Conservation (phyloP, 2,329 filamentous ascomycete species). For the Verticillium klebahnii region DNA sequence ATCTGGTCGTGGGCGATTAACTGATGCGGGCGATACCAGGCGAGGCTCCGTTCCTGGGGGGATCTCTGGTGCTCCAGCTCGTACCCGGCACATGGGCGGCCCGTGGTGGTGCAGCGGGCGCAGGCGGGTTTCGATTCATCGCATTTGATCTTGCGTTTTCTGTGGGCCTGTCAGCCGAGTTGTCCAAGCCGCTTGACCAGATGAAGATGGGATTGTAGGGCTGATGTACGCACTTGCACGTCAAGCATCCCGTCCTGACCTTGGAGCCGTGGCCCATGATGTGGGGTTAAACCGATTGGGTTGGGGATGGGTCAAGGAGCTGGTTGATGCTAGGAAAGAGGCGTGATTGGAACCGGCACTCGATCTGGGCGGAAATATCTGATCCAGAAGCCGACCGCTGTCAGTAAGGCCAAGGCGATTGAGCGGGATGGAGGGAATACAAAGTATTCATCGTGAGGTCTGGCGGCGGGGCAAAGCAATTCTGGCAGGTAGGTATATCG, state of each 20-base stretch:
- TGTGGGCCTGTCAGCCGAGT: constrained; percentile 16
- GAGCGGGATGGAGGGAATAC: background rate
- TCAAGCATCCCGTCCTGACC: constrained; percentile 46
- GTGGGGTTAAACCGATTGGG: background rate
- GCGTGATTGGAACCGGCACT: background rate
- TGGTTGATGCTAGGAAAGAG: too few relatives aligned
- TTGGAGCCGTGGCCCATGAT: constrained; percentile 18
- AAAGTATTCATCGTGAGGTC: background rate
- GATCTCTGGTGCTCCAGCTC: background rate
- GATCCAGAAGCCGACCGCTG: background rate
- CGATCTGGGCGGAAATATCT: background rate
- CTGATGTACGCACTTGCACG: constrained; percentile 44
- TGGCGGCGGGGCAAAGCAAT: background rate
- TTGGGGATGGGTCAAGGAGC: background rate
- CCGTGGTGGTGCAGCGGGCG: constrained; percentile 47
- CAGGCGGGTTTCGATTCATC: constrained; percentile 52
- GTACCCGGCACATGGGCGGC: constrained; percentile 33
- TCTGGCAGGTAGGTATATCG: background rate
- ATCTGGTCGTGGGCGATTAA: constrained; percentile 13
- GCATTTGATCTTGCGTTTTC: constrained; percentile 52
- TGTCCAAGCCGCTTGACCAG: background rate
- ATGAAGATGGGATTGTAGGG: background rate
- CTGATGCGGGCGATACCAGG: constrained; percentile 11
- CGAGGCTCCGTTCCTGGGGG: constrained; percentile 6
- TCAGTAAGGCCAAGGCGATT: background rate